phyloP scores from a whole-genome alignment of 345 rosid genomes.

The Nasturtium officinale region DNA sequence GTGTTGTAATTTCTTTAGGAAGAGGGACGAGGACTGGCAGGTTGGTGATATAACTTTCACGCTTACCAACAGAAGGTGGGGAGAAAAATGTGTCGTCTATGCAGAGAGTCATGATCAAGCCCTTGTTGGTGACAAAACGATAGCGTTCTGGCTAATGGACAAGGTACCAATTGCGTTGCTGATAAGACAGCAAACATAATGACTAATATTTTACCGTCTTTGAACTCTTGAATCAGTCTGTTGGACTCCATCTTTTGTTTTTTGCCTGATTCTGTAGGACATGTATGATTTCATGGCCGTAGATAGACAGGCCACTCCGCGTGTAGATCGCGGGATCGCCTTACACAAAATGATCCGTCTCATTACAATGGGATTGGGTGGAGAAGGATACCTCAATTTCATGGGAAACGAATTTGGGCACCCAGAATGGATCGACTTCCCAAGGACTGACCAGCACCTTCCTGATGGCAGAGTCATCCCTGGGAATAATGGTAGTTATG shows the following conservation, averaged over 20 bases:
- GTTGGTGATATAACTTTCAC: slow-evolving; percentile 74
- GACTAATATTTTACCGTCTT: slow-evolving; percentile 13
- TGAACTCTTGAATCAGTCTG: background rate
- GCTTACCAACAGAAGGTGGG: slow-evolving; percentile 88
- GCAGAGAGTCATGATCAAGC: slow-evolving; percentile 99
- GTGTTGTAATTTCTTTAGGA: slow-evolving; percentile 51
- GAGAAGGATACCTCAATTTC: slow-evolving; percentile 96
- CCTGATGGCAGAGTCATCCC: slow-evolving; percentile 62
- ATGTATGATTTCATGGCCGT: slow-evolving; percentile 98
- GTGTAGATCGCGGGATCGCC: slow-evolving; percentile 91
- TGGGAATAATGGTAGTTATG: slow-evolving; percentile 81
- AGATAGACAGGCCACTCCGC: slow-evolving; percentile 77
- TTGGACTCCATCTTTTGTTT: slow-evolving; percentile 13
- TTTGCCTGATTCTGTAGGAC: slow-evolving; percentile 55
- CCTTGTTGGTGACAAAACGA: slow-evolving; percentile 97
- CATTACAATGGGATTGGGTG: slow-evolving; percentile 92
- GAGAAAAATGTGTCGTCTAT: slow-evolving; percentile 78
- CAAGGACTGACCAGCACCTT: slow-evolving; percentile 83
- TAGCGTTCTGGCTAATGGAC: slow-evolving; percentile 99
- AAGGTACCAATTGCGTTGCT: slow-evolving; percentile 52
- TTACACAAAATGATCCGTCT: slow-evolving; percentile 98
- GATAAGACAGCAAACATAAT: slow-evolving; percentile 7
- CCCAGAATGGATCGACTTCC: slow-evolving; percentile 99
- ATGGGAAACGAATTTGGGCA: slow-evolving; percentile 99
- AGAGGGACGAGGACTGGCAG: slow-evolving; percentile 88